Conservation (phyloP, 1,284 basidiomycete genomes). For the Volvariella surrecta region DNA sequence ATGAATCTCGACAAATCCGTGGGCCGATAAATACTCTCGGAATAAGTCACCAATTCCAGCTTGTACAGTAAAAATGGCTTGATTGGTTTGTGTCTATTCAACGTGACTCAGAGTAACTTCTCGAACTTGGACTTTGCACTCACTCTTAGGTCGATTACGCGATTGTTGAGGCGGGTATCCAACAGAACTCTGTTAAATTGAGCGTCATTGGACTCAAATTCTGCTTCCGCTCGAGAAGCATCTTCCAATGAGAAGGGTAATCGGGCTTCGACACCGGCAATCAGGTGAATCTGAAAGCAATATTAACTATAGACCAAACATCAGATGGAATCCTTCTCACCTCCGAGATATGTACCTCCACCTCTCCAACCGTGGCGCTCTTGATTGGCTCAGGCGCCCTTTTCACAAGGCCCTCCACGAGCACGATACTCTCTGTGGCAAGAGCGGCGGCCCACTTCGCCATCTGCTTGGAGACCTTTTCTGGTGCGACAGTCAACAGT, state of each 20-base stretch:
- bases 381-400: conserved; percentile 86
- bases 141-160: conserved; percentile 89
- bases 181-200: conserved; percentile 74
- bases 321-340: conserved; percentile 27
- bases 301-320: background rate
- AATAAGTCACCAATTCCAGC: conserved; percentile 86
- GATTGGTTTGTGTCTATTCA: conserved; percentile 84
- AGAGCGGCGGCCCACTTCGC: conserved; percentile 85
- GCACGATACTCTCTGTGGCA: conserved; percentile 85
- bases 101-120: conserved; percentile 7
- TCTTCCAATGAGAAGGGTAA: conserved; percentile 94
- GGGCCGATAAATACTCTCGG: conserved; percentile 72
- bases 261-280: conserved; percentile 68
- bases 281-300: conserved; percentile 61
- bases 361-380: conserved; percentile 82
- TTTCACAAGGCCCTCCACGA: conserved; percentile 79
- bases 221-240: conserved; percentile 78
- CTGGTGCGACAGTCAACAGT: conserved; percentile 68
- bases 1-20: conserved; percentile 92
- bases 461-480: conserved; percentile 95
- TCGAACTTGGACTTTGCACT: conserved; percentile 18
- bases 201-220: conserved; percentile 59
- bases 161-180: conserved; percentile 93
- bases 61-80: conserved; percentile 93
- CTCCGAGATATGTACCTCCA: conserved; percentile 83